Percentiles rank a stretch among this genome's conserved stretches.
Evolutionary conservation across 208 protist genomes (phyloP).

Genomic region (Acanthamoeba divionensis): DNA sequence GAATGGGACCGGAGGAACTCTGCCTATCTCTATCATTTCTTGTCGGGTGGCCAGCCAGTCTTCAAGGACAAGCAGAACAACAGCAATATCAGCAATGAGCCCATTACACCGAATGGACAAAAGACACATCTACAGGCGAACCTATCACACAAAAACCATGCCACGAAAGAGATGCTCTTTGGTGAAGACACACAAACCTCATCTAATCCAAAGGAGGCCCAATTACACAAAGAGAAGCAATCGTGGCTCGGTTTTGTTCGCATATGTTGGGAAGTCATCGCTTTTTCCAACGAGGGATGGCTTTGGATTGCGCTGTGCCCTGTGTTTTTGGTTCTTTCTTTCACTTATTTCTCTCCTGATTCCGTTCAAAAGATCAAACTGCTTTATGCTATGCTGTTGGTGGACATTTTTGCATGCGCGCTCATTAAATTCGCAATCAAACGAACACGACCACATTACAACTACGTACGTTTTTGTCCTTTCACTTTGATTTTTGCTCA

Average conservation of each 20-base stretch:
- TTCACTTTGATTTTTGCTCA: no score
- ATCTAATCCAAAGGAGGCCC: no score
- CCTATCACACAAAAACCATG: no score
- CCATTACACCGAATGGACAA: no score
- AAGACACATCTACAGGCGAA: no score
- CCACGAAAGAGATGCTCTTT: no score
- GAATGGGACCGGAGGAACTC: neutral
- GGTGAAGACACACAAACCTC: no score
- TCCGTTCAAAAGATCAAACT: neutral
- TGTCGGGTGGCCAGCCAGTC: neutral
- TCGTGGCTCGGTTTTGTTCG: no score
- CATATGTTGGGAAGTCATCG: slow-evolving; percentile 21
- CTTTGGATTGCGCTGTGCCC: slow-evolving; percentile 12
- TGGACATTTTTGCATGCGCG: neutral
- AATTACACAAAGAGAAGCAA: no score
- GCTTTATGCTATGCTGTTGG: slow-evolving; percentile 5
- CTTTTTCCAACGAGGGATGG: slow-evolving; percentile 36
- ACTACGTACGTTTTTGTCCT: neutral
- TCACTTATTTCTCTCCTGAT: neutral
- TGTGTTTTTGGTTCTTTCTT: neutral
- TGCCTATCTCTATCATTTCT: slow-evolving; percentile 4
- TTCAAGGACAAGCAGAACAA: neutral
- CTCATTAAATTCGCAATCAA: slow-evolving; percentile 17
- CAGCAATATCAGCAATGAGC: no score
- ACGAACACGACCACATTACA: neutral